Evolutionary conservation across 495 filamentous ascomycete species (phyloP), one percentile per base, ranked within the genome.

Genomic region (Cercophora sp.): DNA sequence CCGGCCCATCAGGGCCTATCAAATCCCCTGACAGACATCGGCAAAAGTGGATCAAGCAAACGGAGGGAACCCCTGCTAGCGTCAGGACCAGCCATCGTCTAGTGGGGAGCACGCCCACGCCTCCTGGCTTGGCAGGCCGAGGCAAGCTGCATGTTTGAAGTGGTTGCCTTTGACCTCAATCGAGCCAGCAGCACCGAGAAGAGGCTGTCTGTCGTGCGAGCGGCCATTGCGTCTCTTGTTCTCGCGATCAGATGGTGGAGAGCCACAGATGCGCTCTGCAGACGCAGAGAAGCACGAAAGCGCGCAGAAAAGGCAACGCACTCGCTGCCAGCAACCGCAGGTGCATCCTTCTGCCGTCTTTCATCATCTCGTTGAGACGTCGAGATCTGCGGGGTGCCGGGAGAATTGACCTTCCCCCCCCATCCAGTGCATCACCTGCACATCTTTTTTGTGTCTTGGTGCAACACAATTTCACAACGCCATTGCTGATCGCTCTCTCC

Each of bases 21-120:
- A 39, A 6, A 19, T 24, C 27, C 45, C 45, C 19, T 48, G 48
- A 22, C 19, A 34, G 15, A 15, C 19, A 51, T 51, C 48, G 47
- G 47, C 32, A 50, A 50, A 31, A 40, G 47, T 50, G 47, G 47
- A 50, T 50, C 47, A 15, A 35, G 36, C 48, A 51, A 42, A 51
- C 35, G 48, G 48, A 42, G 36, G n/a, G 40, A 8, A 2, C 37
- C 51, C 51, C 31, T 53, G 51, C 40, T 44, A 45, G 31, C 51
- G 6, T 41, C 40, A 46, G 29, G 51, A 31, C 41, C 51, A 13
- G 36, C 35, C 51, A 25, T 35, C 51, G 31, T 36, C 10, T 45
- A 39, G 41, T 41, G 50, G 39, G 29, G 50, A 44, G 39, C 36
- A 26, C 24, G 45, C 45, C 45, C 45, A 18, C 29, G 31, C 35